A percentile compares a stretch with the other conserved stretches of the same genome.
These are phyloP conservation scores for Wickerhamomyces silvicola DNA, from an alignment of 805 yeast species.

Conservation along the genomic window DNA sequence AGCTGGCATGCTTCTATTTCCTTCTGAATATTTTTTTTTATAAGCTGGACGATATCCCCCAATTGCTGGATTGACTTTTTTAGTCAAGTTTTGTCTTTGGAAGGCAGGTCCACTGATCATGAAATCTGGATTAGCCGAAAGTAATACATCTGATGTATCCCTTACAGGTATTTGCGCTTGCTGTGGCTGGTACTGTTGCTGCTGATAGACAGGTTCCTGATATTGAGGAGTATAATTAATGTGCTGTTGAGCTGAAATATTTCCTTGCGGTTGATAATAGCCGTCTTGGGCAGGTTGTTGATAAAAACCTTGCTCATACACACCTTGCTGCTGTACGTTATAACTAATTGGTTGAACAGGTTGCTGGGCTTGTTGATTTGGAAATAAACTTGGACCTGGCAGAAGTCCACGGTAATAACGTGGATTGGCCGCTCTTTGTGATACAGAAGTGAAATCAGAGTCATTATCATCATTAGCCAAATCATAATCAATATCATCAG, in stretches of 20 bases:
- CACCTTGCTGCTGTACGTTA: not conserved
- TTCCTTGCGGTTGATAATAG: not conserved
- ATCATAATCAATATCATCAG: conserved; percentile 14
- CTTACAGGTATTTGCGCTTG: conserved; percentile 3
- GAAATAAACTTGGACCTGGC: conserved; percentile 21
- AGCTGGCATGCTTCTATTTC: conserved; percentile 30
- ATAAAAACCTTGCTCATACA: not conserved
- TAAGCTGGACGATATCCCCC: conserved; percentile 33
- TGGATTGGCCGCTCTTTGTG: conserved; percentile 70
- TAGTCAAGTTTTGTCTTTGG: conserved; percentile 3
- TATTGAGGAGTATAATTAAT: not conserved
- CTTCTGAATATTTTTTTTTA: conserved; percentile 26
- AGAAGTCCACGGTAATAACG: conserved; percentile 35
- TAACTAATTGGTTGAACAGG: conserved; percentile 5
- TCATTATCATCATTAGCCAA: conserved; percentile 24
- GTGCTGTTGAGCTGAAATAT: not conserved
- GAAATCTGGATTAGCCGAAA: conserved; percentile 47
- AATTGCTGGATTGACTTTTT: conserved; percentile 10
- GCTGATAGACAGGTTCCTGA: not conserved
- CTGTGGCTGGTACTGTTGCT: conserved; percentile 3
- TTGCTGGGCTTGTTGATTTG: conserved; percentile 11
- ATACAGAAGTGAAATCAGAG: conserved; percentile 72
- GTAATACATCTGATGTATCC: conserved; percentile 34
- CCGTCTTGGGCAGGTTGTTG: not conserved
- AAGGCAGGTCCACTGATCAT: conserved; percentile 21